phyloP scores from a whole-genome alignment of 163 green algal species.

The Trebouxiophyceae sp. region DNA sequence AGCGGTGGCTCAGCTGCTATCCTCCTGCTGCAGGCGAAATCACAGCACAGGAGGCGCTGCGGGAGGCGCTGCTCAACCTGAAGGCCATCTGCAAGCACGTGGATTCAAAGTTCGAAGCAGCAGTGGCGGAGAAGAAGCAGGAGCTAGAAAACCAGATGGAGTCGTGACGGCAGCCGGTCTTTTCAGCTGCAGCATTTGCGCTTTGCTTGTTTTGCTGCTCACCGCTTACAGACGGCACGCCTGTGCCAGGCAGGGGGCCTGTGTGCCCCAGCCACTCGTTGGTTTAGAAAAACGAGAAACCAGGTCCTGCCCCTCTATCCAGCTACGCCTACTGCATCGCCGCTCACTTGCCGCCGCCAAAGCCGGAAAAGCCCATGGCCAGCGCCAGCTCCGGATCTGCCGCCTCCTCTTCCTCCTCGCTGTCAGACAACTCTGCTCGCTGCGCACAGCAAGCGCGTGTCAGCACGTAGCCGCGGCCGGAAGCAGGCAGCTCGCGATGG shows the following conservation, averaged over 20 bases:
- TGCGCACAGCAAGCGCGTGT: too few species aligned
- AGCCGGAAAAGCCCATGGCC: slow-evolving; percentile 92
- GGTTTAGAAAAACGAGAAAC: too few species aligned
- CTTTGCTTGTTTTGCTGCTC: too few species aligned
- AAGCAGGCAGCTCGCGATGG: not conserved
- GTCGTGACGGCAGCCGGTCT: not conserved
- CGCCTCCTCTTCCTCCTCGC: slow-evolving; percentile 48
- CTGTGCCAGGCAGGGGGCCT: too few species aligned
- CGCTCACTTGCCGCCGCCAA: too few species aligned
- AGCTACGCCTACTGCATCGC: too few species aligned
- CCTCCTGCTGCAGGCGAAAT: slow-evolving; percentile 37
- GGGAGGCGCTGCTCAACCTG: slow-evolving; percentile 44
- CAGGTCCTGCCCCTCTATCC: too few species aligned
- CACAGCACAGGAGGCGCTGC: slow-evolving; percentile 50
- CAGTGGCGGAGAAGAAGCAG: slow-evolving; percentile 16
- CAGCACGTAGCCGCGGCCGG: too few species aligned
- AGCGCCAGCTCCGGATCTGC: slow-evolving; percentile 77
- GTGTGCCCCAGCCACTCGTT: too few species aligned
- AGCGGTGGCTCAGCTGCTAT: not conserved
- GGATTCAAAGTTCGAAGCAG: slow-evolving; percentile 32
- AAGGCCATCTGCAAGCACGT: slow-evolving; percentile 47
- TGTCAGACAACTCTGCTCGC: not conserved
- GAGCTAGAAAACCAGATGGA: not conserved
- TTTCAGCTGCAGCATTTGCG: too few species aligned
- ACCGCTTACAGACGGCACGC: too few species aligned